Base-by-base conservation (phyloP, 805 yeast genomes). In the Jamesozyma spencerorum region DNA sequence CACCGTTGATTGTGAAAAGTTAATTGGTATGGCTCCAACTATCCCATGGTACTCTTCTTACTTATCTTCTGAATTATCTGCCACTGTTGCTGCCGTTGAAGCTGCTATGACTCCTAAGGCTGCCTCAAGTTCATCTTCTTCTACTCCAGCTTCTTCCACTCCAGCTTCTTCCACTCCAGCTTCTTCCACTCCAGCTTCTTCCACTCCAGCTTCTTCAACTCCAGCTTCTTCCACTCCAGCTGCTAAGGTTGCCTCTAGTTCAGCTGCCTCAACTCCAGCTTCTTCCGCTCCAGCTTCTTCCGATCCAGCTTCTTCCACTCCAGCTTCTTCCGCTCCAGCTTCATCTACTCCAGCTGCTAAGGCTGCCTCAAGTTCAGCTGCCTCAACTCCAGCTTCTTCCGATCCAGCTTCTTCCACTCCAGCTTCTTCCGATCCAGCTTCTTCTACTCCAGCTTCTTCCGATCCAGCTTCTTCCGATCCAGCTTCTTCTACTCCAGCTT, bases 1-100 rank as follows among this genome's bases (percentile, higher is more conserved):
- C 18, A 35, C 46, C 34, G 46, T 62, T 30, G 56, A 58, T 42
- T 40, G 49, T 39, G 27, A 37, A 36, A 49, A 50, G 19, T 57
- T 59, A 26, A 43, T 53, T 8, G 30, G 52, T 6, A 50, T 56
- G 46, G 46, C 60, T 26, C 55, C 63, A 15, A 61, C 54, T 26
- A 42, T 61, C 20, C 63, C 65, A 47, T 62, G 65, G 65, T 62
- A 54, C 41, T 43, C 54, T 7, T 32, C 47, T 27, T 51, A 57
- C 40, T 34, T 57, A 17, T 44, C 43, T 13, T 38, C 54, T 17
- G 46, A 36, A 17, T 34, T 49, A 12, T 28, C 19, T 8, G 37
- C 26, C 8, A 34, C 42, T 33, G 3, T 38, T 3, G 29, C 17
- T 22, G 32, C 12, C 4, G 35, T 49, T 14, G 31, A 20, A 7